These are phyloP conservation scores for Pseudogymnoascus sp. DNA, from an alignment of 2,329 filamentous ascomycete genomes.

Conservation along the genomic window DNA sequence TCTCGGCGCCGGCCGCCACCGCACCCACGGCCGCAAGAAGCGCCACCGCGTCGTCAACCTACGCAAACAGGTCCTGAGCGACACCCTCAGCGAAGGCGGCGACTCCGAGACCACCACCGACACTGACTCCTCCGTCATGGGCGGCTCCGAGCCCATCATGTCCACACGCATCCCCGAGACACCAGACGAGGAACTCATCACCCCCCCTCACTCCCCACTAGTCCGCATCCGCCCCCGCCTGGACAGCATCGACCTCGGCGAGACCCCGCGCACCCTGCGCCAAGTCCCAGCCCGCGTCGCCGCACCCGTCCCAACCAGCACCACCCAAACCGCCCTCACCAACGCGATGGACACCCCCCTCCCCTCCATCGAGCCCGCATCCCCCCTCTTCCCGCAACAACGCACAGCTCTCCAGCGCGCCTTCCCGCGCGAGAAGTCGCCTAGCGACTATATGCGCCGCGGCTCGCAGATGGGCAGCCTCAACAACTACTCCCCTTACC, in stretches of 20 bases:
- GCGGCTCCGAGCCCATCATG: constrained; percentile 54
- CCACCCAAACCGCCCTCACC: background rate
- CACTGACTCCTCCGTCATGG: constrained; percentile 46
- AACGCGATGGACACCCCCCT: constrained; percentile 11
- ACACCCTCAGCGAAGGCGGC: constrained; percentile 44
- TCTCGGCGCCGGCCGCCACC: constrained; percentile 52
- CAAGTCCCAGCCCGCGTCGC: background rate
- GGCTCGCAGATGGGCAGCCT: background rate
- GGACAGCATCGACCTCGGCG: constrained; percentile 30
- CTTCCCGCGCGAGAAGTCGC: background rate
- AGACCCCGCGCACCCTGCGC: constrained; percentile 27
- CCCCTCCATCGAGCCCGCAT: constrained; percentile 13
- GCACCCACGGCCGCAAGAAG: constrained; percentile 64
- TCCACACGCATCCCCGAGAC: constrained; percentile 53
- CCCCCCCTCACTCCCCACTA: constrained; percentile 42
- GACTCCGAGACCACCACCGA: constrained; percentile 37
- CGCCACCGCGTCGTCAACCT: constrained; percentile 80
- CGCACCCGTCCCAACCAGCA: constrained; percentile 26
- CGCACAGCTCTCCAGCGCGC: background rate
- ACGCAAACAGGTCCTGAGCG: constrained; percentile 53
- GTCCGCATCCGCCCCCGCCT: constrained; percentile 28
- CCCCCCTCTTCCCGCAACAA: constrained; percentile 7
- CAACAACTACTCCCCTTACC: constrained; percentile 11
- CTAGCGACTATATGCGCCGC: background rate
- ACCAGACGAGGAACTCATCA: constrained; percentile 47